Conservation (phyloP, 164 flowering plant species). For the Umbellularia californica region DNA sequence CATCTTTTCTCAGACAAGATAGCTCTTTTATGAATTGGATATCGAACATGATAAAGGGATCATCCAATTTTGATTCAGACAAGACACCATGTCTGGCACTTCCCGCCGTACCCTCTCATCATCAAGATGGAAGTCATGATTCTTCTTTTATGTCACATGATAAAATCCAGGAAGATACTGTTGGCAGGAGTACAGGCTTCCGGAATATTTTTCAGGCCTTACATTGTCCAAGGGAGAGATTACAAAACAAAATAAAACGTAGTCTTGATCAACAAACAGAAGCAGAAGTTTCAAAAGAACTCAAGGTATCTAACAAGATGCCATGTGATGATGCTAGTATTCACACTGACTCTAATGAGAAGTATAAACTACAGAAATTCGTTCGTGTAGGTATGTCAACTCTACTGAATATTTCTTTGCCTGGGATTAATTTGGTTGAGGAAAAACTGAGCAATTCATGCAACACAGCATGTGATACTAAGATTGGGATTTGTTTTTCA, state of each 20-base stretch:
- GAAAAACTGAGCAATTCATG: constrained; percentile 15
- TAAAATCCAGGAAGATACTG: constrained; percentile 18
- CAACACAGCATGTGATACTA: constrained; percentile 10
- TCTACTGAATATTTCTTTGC: constrained; percentile 14
- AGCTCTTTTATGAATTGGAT: constrained; percentile 88
- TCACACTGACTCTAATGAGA: constrained; percentile 21
- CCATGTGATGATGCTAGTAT: constrained; percentile 20
- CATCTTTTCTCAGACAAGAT: constrained; percentile 32
- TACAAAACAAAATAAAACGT: constrained; percentile 8
- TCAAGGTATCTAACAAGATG: constrained; percentile 17
- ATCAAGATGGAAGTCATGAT: constrained; percentile 18
- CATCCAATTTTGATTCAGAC: constrained; percentile 29
- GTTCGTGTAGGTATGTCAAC: constrained; percentile 10
- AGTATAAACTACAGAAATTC: constrained; percentile 13
- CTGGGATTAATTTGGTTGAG: constrained; percentile 11
- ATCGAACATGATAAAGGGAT: constrained; percentile 68
- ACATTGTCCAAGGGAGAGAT: constrained; percentile 32
- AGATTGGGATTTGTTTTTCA: constrained; percentile 14
- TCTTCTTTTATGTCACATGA: constrained; percentile 15
- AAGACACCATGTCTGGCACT: constrained; percentile 31
- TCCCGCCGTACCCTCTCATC: constrained; percentile 23
- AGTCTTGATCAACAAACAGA: constrained; percentile 15
- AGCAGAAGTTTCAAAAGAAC: constrained; percentile 21
- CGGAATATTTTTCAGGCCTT: constrained; percentile 55
- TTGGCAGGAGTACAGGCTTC: constrained; percentile 43